phyloP scores from a whole-genome alignment of 257 asterid genomes.

The Fraxinus quadrangulata region DNA sequence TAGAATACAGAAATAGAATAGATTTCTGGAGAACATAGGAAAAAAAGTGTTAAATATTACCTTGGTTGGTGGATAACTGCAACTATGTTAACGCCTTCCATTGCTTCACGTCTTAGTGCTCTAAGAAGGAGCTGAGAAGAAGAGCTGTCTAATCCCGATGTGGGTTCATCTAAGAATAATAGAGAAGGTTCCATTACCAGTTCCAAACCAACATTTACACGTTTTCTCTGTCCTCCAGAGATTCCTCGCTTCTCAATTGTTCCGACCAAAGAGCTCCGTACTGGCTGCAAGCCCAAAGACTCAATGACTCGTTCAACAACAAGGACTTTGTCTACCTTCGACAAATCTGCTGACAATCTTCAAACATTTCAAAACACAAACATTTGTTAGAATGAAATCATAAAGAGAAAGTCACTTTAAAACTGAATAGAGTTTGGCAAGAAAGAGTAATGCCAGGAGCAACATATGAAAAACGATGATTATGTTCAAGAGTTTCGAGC shows the following conservation, averaged over 20 bases:
- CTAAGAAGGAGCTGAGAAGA: constrained; percentile 91
- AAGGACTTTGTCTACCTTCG: constrained; percentile 81
- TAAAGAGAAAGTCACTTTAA: neutral
- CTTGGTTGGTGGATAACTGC: constrained; percentile 99
- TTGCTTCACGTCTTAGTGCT: constrained; percentile 96
- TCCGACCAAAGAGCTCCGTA: constrained; percentile 79
- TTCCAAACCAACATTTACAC: constrained; percentile 95
- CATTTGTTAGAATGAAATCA: constrained; percentile 25
- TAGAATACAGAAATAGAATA: neutral
- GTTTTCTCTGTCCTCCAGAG: constrained; percentile 95
- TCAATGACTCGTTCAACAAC: constrained; percentile 87
- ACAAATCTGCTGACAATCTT: constrained; percentile 76
- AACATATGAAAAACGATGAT: neutral
- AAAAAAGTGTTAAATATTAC: constrained; percentile 33
- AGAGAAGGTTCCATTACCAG: constrained; percentile 97
- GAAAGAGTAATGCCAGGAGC: neutral
- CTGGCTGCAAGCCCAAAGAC: constrained; percentile 77
- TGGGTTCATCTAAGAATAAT: constrained; percentile 87
- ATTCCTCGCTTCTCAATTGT: constrained; percentile 92
- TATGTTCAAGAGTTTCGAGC: neutral
- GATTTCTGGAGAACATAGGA: constrained; percentile 1
- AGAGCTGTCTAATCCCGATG: constrained; percentile 93
- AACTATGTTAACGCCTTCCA: constrained; percentile 81
- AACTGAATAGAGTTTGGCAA: neutral
- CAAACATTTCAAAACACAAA: constrained; percentile 36